A percentile compares a stretch with the other conserved stretches of the same genome.
Conservation (phyloP, 306 rosid species). For the Abrus precatorius region DNA sequence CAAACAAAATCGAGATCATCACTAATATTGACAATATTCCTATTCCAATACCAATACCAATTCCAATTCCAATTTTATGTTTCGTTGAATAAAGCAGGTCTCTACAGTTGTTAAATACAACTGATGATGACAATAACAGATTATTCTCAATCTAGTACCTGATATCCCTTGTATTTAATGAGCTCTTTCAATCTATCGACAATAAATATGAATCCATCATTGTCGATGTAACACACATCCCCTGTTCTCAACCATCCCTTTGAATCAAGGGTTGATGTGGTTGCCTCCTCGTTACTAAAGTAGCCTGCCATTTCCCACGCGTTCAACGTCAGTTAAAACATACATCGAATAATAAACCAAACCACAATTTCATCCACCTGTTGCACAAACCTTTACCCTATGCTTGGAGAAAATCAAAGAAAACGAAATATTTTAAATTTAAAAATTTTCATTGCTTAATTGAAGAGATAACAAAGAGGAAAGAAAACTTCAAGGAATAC, state of each 20-base stretch:
- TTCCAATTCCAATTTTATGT: not conserved
- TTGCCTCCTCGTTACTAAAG: conserved; percentile 81
- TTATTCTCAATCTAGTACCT: conserved; percentile 56
- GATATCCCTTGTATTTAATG: conserved; percentile 93
- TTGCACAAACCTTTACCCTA: not conserved
- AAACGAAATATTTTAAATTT: not conserved
- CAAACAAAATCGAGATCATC: conserved; percentile 2
- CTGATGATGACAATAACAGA: not conserved
- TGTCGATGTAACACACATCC: conserved; percentile 84
- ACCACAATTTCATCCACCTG: not conserved
- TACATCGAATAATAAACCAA: not conserved
- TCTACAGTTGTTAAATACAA: not conserved
- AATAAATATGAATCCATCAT: conserved; percentile 84
- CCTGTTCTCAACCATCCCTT: conserved; percentile 96
- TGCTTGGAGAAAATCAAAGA: not conserved
- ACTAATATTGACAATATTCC: not conserved
- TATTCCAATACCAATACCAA: not conserved
- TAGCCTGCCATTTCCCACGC: conserved; percentile 62
- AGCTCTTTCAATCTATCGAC: conserved; percentile 95
- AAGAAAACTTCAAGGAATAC: no score
- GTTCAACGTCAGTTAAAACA: not conserved
- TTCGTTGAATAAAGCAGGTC: not conserved
- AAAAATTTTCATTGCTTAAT: not conserved
- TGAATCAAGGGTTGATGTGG: conserved; percentile 73
- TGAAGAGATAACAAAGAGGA: not conserved